Base-by-base conservation (phyloP, 78 protist genomes). In the Dictyostelium citrinum region DNA sequence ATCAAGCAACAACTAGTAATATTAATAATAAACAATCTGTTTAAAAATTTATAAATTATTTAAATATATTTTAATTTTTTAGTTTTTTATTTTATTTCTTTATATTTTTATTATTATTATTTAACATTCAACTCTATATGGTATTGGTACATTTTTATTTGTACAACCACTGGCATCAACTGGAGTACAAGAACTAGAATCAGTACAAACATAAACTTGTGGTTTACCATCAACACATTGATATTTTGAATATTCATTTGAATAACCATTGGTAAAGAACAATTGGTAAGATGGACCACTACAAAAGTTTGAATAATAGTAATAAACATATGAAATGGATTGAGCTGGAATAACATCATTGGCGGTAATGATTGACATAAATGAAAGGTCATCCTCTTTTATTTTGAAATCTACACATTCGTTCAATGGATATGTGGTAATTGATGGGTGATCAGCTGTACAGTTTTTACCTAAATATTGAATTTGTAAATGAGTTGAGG, bases 271-370 rank as follows among this genome's bases (percentile, higher is more conserved):
- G 0, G 90, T 83, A 37, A 20, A 72, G 64, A 61, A 83, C 6
- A 72, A 22, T 11, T 37, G 33, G 24, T 33, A 72, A 16, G 90
- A 55, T 72, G 90, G 90, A 83, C 90, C 90, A 33, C 74, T 51
- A 7, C 90, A 83, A 45, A 35, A 83, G 82, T 72, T 24, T 7
- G 72, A 49, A 12, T 72, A 83, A 68, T 83, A 83, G 37, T 83
- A 83, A 45, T 70, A 49, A 3, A 10, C 12, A 17, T 72, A 70
- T 72, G 58, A 39, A 31, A 83, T 12, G 0, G 90, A 37, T 29
- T 51, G 49, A 1, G 46, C 1, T 45, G 90, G 90, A 49, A 51
- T 41, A 22, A 39, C 5, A 58, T 17, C 49, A 12, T 33, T 22
- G 60, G 20, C 4, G 29, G 27, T 2, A 16, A 49, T 46, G 1